Conservation (phyloP, 106 monocot species). For the Acorus calamus region DNA sequence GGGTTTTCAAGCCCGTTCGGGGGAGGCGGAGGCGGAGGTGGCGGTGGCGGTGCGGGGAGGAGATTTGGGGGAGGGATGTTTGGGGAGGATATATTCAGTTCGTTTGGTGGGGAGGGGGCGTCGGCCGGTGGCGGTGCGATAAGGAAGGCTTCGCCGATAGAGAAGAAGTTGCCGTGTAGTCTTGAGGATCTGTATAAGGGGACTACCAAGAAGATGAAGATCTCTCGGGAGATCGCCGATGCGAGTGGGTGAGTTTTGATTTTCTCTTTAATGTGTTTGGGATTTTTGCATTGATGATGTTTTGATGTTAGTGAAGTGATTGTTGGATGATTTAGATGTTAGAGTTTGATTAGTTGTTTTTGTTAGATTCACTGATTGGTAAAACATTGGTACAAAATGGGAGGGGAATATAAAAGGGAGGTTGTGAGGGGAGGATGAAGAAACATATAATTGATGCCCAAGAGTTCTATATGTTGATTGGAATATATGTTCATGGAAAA, state of each 20-base stretch:
- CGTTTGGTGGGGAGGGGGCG: slow-evolving; percentile 14
- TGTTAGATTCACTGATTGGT: no score
- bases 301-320: no score
- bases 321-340: no score
- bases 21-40: slow-evolving; percentile 12
- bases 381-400: no score
- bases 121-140: slow-evolving; percentile 6
- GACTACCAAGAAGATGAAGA: slow-evolving; percentile 66
- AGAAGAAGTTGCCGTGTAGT: slow-evolving; percentile 41
- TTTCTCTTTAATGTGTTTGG: not conserved
- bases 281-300: not conserved
- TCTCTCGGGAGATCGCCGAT: slow-evolving; percentile 47
- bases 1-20: slow-evolving; percentile 33
- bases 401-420: no score
- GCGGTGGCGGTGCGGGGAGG: slow-evolving; percentile 3
- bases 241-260: slow-evolving; percentile 32
- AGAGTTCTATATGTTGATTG: no score
- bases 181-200: slow-evolving; percentile 60
- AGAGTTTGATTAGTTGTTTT: no score
- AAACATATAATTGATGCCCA: no score
- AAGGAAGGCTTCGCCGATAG: slow-evolving; percentile 34
- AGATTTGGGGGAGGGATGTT: slow-evolving; percentile 7
- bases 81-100: slow-evolving; percentile 13
- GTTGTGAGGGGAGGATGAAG: no score
- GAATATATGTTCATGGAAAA: no score